Conservation (phyloP, 805 yeast species). For the Peterozyma toletana region DNA sequence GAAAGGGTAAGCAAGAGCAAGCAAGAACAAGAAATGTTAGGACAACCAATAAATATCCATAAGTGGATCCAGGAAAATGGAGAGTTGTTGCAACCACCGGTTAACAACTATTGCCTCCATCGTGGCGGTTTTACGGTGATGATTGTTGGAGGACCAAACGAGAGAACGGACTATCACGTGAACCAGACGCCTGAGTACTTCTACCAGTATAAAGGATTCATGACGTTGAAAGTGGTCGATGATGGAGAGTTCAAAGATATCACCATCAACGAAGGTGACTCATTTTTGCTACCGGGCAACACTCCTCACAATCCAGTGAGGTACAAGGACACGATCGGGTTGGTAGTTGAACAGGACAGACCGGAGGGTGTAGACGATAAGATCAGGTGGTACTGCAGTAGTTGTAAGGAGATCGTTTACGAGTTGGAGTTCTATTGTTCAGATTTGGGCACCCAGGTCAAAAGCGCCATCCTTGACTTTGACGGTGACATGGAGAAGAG, state of each 20-base stretch:
- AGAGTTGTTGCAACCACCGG: constrained; percentile 81
- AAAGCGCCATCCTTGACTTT: constrained; percentile 68
- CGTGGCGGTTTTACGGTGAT: constrained; percentile 89
- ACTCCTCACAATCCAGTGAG: constrained; percentile 89
- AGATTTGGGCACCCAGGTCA: constrained; percentile 88
- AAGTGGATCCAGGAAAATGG: constrained; percentile 77
- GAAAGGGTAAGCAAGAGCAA: too few relatives aligned
- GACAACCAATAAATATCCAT: constrained; percentile 68
- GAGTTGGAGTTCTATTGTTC: constrained; percentile 66
- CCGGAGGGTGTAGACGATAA: constrained; percentile 65
- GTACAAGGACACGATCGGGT: constrained; percentile 77
- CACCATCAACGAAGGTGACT: constrained; percentile 74
- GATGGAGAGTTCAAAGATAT: constrained; percentile 72
- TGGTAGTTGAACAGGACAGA: constrained; percentile 89
- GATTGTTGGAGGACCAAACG: constrained; percentile 96
- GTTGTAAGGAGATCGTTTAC: constrained; percentile 57
- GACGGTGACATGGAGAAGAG: constrained; percentile 56
- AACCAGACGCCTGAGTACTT: constrained; percentile 95
- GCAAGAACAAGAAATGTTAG: constrained; percentile 35
- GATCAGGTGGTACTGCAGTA: constrained; percentile 81
- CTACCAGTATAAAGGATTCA: constrained; percentile 77
- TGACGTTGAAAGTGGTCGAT: constrained; percentile 80
- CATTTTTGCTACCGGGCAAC: constrained; percentile 80
- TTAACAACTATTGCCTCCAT: constrained; percentile 84
- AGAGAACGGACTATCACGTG: constrained; percentile 86